Conservation (phyloP, 345 rosid species). For the Citropsis articulata region DNA sequence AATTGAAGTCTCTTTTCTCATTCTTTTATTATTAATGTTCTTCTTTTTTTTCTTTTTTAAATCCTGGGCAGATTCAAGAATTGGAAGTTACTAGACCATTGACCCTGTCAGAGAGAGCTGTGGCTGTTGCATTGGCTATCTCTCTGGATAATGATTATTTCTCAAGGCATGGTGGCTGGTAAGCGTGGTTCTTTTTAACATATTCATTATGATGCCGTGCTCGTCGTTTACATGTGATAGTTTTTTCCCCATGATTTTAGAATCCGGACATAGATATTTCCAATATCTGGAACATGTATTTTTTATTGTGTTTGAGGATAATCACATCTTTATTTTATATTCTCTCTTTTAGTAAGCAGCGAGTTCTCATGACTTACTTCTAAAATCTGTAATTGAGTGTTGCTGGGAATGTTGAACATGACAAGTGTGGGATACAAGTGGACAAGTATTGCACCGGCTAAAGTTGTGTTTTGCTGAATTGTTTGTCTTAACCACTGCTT, state of each 20-base stretch:
- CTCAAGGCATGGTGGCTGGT: slow-evolving; percentile 95
- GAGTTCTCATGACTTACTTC: not conserved
- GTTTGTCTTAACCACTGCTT: not conserved
- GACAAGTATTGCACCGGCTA: not conserved
- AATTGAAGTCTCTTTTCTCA: not conserved
- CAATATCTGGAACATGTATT: not conserved
- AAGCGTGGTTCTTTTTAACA: slow-evolving; percentile 18
- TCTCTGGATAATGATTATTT: slow-evolving; percentile 94
- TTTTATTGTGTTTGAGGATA: not conserved
- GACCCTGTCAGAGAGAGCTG: slow-evolving; percentile 80
- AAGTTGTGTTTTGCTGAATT: not conserved
- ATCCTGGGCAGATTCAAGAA: slow-evolving; percentile 61
- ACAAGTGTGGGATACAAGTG: not conserved
- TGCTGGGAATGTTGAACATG: not conserved
- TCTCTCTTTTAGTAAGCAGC: not conserved
- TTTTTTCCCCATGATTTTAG: not conserved
- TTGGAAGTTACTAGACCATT: slow-evolving; percentile 67
- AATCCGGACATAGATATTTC: not conserved
- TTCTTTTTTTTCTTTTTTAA: not conserved
- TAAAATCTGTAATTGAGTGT: not conserved
- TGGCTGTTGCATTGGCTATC: slow-evolving; percentile 80
- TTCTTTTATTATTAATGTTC: not conserved
- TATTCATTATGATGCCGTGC: not conserved
- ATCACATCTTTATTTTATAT: too few species aligned
- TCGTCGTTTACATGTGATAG: not conserved